A percentile compares a stretch with the other conserved stretches of the same genome.
phyloP scores from a whole-genome alignment of 441 rosid genomes.

The Dalechampia spathulata region DNA sequence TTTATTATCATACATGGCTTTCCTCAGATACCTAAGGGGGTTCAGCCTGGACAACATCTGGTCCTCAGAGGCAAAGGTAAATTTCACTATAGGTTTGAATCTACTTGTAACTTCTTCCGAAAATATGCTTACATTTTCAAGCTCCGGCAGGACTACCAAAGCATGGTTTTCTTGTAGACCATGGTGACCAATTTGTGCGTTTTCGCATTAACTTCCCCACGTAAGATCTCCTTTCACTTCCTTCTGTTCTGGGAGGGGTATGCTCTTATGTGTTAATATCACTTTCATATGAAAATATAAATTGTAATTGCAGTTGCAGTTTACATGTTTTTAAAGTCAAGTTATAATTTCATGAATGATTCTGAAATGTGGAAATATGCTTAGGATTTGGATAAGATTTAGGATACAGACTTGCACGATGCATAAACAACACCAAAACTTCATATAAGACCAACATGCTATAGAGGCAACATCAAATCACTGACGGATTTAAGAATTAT shows the following conservation, averaged over 20 bases:
- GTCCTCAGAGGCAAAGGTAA: slow-evolving; percentile 81
- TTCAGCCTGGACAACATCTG: slow-evolving; percentile 72
- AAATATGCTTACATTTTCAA: slow-evolving; percentile 17
- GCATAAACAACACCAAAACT: no score
- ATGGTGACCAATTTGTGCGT: slow-evolving; percentile 85
- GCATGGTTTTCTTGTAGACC: slow-evolving; percentile 55
- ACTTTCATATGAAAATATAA: not conserved
- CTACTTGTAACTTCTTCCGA: not conserved
- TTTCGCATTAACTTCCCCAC: slow-evolving; percentile 66
- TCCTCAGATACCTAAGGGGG: slow-evolving; percentile 84
- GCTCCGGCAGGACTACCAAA: slow-evolving; percentile 62
- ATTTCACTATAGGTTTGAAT: slow-evolving; percentile 2
- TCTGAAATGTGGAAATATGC: not conserved
- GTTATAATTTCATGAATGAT: not conserved
- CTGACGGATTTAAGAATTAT: not conserved
- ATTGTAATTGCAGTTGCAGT: not conserved
- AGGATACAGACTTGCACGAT: not conserved
- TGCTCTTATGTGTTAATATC: not conserved
- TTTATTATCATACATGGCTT: slow-evolving; percentile 17
- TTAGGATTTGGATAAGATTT: slow-evolving; percentile 1
- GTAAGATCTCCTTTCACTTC: slow-evolving; percentile 33
- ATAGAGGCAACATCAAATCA: no score
- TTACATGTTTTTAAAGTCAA: not conserved
- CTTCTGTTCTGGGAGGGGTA: not conserved
- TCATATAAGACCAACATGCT: no score